These are phyloP conservation scores for Phytophthora crassamura DNA, from an alignment of 352 stramenopile species.

Conservation along the genomic window DNA sequence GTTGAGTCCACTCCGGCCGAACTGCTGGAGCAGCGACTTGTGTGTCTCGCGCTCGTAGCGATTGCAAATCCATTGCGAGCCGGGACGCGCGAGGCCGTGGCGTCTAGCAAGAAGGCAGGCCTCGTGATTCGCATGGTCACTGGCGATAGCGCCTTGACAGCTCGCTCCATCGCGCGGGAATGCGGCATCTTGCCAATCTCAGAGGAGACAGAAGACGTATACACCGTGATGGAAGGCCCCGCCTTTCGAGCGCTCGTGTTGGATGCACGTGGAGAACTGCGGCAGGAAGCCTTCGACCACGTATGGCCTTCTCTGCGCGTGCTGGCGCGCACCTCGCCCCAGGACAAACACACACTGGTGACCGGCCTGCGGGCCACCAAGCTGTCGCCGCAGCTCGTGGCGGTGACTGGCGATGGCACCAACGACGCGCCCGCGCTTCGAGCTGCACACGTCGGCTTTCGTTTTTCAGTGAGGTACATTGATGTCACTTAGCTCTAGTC, in stretches of 20 bases:
- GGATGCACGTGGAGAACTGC: conserved; percentile 61
- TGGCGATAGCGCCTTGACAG: conserved; percentile 92
- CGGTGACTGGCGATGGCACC: conserved; percentile 93
- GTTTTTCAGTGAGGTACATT: no score
- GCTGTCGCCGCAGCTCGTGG: conserved; percentile 72
- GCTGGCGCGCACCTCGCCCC: conserved; percentile 90
- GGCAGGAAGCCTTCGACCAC: conserved; percentile 72
- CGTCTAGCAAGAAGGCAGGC: conserved; percentile 91
- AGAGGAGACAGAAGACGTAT: not conserved
- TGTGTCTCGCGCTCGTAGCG: conserved; percentile 82
- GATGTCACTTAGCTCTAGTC: no score
- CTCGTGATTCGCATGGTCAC: conserved; percentile 94
- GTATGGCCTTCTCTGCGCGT: conserved; percentile 88
- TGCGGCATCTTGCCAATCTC: conserved; percentile 83
- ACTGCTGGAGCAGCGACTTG: conserved; percentile 45
- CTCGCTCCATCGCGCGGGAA: conserved; percentile 85
- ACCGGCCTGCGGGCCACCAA: conserved; percentile 77
- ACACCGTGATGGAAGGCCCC: conserved; percentile 52
- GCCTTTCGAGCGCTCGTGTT: conserved; percentile 60
- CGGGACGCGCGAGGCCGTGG: conserved; percentile 91
- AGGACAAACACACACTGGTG: conserved; percentile 93
- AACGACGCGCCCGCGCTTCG: conserved; percentile 92
- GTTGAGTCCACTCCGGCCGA: conserved; percentile 29
- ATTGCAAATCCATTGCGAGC: conserved; percentile 94
- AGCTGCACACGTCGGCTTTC: conserved; percentile 90